phyloP scores from a whole-genome alignment of 2,329 filamentous ascomycete species.

The Cladosporium velox region DNA sequence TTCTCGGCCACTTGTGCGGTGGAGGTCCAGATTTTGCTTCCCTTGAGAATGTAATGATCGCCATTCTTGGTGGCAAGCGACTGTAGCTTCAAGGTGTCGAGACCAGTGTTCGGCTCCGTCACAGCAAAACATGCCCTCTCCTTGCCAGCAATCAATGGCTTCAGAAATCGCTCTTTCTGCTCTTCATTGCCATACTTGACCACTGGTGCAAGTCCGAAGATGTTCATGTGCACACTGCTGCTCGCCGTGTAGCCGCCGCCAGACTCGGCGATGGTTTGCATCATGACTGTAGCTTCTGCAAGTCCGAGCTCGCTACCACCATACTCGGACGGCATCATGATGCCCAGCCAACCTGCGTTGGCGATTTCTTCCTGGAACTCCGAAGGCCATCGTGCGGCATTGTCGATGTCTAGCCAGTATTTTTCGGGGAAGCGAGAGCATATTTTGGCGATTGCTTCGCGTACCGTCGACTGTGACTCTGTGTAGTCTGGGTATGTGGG shows the following conservation, averaged over 20 bases:
- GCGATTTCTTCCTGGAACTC: slow-evolving; percentile 47
- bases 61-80: slow-evolving; percentile 41
- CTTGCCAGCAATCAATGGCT: slow-evolving; percentile 43
- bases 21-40: slow-evolving; percentile 50
- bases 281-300: slow-evolving; percentile 49
- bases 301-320: slow-evolving; percentile 47
- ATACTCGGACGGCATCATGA: slow-evolving; percentile 47
- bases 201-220: slow-evolving; percentile 50
- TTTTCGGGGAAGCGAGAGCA: slow-evolving; percentile 45
- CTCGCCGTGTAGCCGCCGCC: slow-evolving; percentile 48
- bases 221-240: slow-evolving; percentile 51
- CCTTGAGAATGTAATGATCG: slow-evolving; percentile 42
- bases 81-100: slow-evolving; percentile 47
- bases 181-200: slow-evolving; percentile 48
- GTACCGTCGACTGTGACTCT: slow-evolving; percentile 45
- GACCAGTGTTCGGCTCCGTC: slow-evolving; percentile 47
- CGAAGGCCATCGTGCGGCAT: slow-evolving; percentile 41
- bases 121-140: slow-evolving; percentile 48
- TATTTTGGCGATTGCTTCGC: slow-evolving; percentile 48
- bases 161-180: slow-evolving; percentile 45
- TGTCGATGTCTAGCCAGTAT: slow-evolving; percentile 47
- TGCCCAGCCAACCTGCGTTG: slow-evolving; percentile 48
- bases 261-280: slow-evolving; percentile 51
- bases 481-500: slow-evolving; percentile 41
- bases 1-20: slow-evolving; percentile 49